phyloP scores from a whole-genome alignment of 2,329 filamentous ascomycete genomes.

The Phyllosticta citribraziliensis region DNA sequence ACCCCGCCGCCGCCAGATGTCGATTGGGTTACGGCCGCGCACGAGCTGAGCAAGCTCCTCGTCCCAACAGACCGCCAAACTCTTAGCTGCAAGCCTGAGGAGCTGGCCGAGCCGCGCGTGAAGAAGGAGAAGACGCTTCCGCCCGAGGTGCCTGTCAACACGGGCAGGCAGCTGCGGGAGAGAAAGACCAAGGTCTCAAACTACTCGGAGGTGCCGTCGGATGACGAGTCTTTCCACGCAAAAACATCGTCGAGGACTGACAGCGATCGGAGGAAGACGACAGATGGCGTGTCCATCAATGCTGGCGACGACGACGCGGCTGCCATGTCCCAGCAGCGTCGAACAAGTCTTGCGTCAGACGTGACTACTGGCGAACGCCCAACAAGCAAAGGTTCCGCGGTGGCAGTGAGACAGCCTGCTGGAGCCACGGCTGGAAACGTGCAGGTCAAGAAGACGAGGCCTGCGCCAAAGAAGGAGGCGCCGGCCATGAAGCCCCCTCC shows the following conservation, averaged over 20 bases:
- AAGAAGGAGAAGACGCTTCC: conserved; percentile 41
- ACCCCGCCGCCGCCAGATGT: conserved; percentile 71
- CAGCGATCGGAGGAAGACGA: conserved; percentile 26
- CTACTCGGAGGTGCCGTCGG: conserved; percentile 43
- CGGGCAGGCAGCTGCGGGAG: conserved; percentile 57
- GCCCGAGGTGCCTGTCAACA: conserved; percentile 34
- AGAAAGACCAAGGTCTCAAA: conserved; percentile 48
- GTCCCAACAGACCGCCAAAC: conserved; percentile 69
- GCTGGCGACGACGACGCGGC: neutral
- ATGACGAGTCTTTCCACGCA: conserved; percentile 18
- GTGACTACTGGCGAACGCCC: conserved; percentile 19
- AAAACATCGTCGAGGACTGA: conserved; percentile 20
- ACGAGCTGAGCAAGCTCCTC: conserved; percentile 72
- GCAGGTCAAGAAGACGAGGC: conserved; percentile 51
- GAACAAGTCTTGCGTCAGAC: conserved; percentile 37
- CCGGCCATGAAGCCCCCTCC: conserved; percentile 1
- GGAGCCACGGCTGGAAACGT: conserved; percentile 24
- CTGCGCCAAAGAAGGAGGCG: conserved; percentile 16
- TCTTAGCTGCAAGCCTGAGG: conserved; percentile 65
- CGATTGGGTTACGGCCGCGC: conserved; percentile 73
- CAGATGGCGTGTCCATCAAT: conserved; percentile 14
- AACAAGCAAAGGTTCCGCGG: conserved; percentile 24
- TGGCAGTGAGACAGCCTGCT: conserved; percentile 2
- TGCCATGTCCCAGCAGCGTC: conserved; percentile 16
- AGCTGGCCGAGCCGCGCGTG: conserved; percentile 53